phyloP scores from a whole-genome alignment of 805 yeast species.

The Priceomyces fermenticarens region DNA sequence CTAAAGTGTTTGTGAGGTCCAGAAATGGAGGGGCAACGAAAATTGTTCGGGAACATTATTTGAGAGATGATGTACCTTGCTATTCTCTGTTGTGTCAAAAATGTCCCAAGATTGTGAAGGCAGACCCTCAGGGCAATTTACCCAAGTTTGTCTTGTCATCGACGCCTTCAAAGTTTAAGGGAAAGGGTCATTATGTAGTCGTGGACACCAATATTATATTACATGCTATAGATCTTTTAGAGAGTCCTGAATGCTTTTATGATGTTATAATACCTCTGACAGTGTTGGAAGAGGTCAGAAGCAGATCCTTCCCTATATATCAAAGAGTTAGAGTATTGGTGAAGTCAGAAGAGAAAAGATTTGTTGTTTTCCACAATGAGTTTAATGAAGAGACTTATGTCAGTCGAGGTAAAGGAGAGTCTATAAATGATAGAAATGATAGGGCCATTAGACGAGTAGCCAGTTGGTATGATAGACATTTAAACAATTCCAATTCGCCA shows the following conservation, averaged over 20 bases:
- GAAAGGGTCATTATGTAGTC: slow-evolving; percentile 67
- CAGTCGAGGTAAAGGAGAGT: slow-evolving; percentile 60
- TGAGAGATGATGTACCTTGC: slow-evolving; percentile 91
- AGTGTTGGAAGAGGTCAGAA: slow-evolving; percentile 88
- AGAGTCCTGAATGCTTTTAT: slow-evolving; percentile 68
- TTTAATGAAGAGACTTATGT: slow-evolving; percentile 71
- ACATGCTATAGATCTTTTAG: slow-evolving; percentile 86
- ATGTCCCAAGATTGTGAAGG: slow-evolving; percentile 55
- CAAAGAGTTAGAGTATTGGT: slow-evolving; percentile 76
- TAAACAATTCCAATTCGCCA: slow-evolving; percentile 31
- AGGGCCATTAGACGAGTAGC: slow-evolving; percentile 79
- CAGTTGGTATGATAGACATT: slow-evolving; percentile 69
- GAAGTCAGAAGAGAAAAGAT: slow-evolving; percentile 74
- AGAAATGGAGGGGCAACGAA: slow-evolving; percentile 88
- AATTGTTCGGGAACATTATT: slow-evolving; percentile 89
- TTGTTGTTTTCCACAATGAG: slow-evolving; percentile 91
- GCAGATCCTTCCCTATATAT: slow-evolving; percentile 83
- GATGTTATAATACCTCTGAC: slow-evolving; percentile 96
- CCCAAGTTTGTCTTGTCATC: slow-evolving; percentile 65
- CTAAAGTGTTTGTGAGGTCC: slow-evolving; percentile 89
- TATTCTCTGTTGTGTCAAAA: slow-evolving; percentile 64
- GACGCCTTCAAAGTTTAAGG: slow-evolving; percentile 47
- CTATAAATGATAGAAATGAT: slow-evolving; percentile 87
- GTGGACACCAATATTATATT: slow-evolving; percentile 86
- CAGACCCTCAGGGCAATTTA: slow-evolving; percentile 67